These are phyloP conservation scores for Fusarium sp. DNA, from an alignment of 2,329 filamentous ascomycete species.

Conservation along the genomic window DNA sequence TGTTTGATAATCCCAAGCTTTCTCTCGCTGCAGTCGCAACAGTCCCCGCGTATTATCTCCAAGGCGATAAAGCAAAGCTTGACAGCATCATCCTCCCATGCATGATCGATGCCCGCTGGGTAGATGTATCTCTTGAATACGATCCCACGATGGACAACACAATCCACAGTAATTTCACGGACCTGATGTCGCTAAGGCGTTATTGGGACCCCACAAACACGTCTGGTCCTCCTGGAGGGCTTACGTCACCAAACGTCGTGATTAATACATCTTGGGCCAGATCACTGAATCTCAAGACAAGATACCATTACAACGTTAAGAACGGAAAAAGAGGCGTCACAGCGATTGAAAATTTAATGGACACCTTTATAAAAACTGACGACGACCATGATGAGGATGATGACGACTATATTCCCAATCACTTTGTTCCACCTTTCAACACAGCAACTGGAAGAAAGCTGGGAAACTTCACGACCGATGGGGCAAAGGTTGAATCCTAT, in stretches of 20 bases:
- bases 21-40: background rate
- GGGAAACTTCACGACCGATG: background rate
- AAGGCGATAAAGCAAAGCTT: background rate
- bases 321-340: background rate
- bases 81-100: background rate
- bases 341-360: background rate
- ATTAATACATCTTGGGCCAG: background rate
- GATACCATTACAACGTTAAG: accelerated
- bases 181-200: background rate
- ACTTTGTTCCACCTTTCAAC: background rate
- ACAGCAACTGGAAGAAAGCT: background rate
- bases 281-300: background rate
- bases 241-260: background rate
- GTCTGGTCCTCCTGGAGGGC: background rate
- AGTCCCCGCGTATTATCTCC: background rate
- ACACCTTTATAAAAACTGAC: background rate
- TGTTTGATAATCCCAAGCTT: accelerated
- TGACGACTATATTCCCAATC: background rate
- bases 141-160: background rate
- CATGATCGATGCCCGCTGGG: background rate
- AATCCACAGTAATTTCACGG: background rate
- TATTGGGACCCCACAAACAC: background rate
- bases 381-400: background rate
- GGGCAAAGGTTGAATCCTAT: background rate
- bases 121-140: background rate